Conservation (phyloP, 225 moss, liverwort and hornwort genomes). For the Bryoerythrophyllum caledonicum region DNA sequence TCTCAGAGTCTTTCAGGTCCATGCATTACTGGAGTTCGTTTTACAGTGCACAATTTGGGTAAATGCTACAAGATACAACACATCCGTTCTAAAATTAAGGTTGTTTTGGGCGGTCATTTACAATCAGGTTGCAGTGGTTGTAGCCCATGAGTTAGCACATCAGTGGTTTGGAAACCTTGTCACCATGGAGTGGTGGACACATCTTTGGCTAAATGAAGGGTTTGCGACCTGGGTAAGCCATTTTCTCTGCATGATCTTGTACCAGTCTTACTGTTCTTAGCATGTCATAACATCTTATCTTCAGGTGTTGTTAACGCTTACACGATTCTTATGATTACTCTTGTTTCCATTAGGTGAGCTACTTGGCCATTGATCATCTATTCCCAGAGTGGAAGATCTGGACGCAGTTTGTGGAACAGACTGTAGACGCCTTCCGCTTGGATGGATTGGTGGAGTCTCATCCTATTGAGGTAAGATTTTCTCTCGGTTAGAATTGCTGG, state of each 20-base stretch:
- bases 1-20: background rate
- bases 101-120: constrained; percentile 14
- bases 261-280: constrained; percentile 1
- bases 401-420: constrained; percentile 83
- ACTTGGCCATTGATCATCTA: constrained; percentile 71
- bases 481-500: too few species aligned
- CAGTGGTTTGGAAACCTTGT: constrained; percentile 87
- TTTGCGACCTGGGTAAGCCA: constrained; percentile 78
- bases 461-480: constrained; percentile 64
- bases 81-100: background rate
- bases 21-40: constrained; percentile 8
- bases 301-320: background rate
- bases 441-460: constrained; percentile 78
- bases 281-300: background rate
- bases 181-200: constrained; percentile 89
- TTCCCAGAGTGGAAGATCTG: constrained; percentile 77
- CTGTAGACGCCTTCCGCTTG: constrained; percentile 71
- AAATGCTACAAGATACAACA: background rate
- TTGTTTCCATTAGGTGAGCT: constrained; percentile 60
- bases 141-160: constrained; percentile 81
- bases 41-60: background rate
- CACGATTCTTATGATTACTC: constrained; percentile 1
- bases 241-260: constrained; percentile 13
- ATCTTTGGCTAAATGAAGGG: constrained; percentile 82
- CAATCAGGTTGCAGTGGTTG: constrained; percentile 73